These are phyloP conservation scores for Halophytophthora batemanensis DNA, from an alignment of 352 stramenopile species.

Conservation along the genomic window DNA sequence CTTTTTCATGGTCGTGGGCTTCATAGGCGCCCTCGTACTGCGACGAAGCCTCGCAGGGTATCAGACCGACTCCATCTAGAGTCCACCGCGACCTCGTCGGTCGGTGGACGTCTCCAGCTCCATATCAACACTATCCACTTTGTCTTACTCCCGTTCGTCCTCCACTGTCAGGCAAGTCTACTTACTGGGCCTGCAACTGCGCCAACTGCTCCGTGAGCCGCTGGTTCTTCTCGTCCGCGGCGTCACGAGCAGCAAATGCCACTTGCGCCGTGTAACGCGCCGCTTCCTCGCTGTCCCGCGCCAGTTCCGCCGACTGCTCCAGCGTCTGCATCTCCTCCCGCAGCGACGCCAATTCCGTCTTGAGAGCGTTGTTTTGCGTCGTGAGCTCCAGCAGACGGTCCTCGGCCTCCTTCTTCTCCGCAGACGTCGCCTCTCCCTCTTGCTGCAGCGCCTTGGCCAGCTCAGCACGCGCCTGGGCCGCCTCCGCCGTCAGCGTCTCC, in stretches of 20 bases:
- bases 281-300: constrained; percentile 70
- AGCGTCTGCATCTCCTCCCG: constrained; percentile 43
- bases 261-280: constrained; percentile 67
- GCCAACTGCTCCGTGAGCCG: constrained; percentile 41
- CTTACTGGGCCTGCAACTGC: constrained; percentile 17
- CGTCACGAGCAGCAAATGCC: constrained; percentile 65
- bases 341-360: constrained; percentile 29
- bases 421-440: constrained; percentile 9
- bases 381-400: constrained; percentile 27
- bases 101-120: background rate
- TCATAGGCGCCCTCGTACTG: constrained; percentile 62
- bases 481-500: constrained; percentile 18
- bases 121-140: background rate
- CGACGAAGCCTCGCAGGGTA: constrained; percentile 74
- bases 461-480: constrained; percentile 15
- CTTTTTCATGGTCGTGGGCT: constrained; percentile 77
- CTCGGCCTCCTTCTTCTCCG: constrained; percentile 22
- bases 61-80: constrained; percentile 83
- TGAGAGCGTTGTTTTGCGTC: constrained; percentile 23
- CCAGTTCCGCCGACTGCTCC: constrained; percentile 36
- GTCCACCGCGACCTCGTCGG: background rate
- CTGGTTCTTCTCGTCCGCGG: constrained; percentile 45
- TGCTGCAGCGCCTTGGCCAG: constrained; percentile 20
- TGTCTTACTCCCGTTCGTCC: no score
- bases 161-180: no score